Evolutionary conservation across 345 rosid genomes (phyloP).

Genomic region (Eucalyptus tenuipes): DNA sequence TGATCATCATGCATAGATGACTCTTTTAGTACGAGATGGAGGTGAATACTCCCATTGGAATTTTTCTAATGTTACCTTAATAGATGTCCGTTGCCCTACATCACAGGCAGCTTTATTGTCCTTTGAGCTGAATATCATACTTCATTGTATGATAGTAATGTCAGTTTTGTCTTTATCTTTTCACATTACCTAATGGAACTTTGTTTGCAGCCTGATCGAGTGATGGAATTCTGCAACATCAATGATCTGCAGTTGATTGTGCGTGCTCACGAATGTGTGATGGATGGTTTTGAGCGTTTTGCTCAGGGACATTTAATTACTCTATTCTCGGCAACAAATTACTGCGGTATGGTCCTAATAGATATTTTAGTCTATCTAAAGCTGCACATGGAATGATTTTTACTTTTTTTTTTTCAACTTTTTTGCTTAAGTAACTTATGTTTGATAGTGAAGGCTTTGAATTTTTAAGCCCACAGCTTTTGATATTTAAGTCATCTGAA

Average conservation of each 20-base stretch:
- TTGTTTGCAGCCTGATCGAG: constrained; percentile 83
- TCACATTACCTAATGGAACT: neutral
- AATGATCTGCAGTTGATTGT: constrained; percentile 98
- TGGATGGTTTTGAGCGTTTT: constrained; percentile 99
- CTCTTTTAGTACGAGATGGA: neutral
- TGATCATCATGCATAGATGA: neutral
- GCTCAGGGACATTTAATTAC: constrained; percentile 97
- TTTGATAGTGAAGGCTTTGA: neutral
- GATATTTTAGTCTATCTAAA: neutral
- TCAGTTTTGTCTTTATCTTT: neutral
- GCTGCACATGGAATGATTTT: neutral
- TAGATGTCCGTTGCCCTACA: neutral
- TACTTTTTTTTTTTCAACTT: neutral
- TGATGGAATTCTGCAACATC: constrained; percentile 97
- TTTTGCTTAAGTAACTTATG: neutral
- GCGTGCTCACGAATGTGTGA: constrained; percentile 97
- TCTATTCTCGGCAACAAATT: constrained; percentile 94
- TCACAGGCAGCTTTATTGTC: neutral
- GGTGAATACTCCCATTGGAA: neutral
- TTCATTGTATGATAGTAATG: neutral
- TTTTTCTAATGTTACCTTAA: neutral
- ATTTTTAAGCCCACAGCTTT: neutral
- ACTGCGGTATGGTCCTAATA: constrained; percentile 51
- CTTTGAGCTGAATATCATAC: neutral
- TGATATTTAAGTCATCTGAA: neutral